phyloP scores from a whole-genome alignment of 495 filamentous ascomycete species.

The Aspergillus nidulans region DNA sequence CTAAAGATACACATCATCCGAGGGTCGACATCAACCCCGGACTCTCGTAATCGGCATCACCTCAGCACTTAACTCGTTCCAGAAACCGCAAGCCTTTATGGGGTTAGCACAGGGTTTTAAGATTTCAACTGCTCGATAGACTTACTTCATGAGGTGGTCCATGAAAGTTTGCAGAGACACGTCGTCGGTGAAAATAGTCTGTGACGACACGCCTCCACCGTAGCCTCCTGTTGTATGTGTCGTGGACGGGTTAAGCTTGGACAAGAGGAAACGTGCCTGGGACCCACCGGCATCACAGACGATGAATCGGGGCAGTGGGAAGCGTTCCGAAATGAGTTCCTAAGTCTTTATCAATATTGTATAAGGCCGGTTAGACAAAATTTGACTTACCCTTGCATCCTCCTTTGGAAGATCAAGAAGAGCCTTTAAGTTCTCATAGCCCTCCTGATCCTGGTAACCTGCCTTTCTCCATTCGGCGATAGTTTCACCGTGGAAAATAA shows the following conservation, averaged over 20 bases:
- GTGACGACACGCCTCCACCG: slow-evolving; percentile 85
- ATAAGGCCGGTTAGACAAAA: background rate
- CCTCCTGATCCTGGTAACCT: slow-evolving; percentile 96
- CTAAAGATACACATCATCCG: slow-evolving; percentile 49
- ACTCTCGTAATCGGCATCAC: slow-evolving; percentile 31
- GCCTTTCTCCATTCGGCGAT: slow-evolving; percentile 98
- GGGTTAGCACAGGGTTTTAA: slow-evolving; percentile 29
- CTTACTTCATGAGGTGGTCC: slow-evolving; percentile 99
- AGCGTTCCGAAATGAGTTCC: slow-evolving; percentile 96
- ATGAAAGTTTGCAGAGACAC: slow-evolving; percentile 98
- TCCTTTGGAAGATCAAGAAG: slow-evolving; percentile 95
- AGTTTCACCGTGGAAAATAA: slow-evolving; percentile 98
- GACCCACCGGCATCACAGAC: slow-evolving; percentile 98
- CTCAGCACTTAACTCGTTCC: slow-evolving; percentile 52
- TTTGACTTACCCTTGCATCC: slow-evolving; percentile 75
- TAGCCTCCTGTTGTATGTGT: slow-evolving; percentile 94
- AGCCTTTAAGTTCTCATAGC: slow-evolving; percentile 91
- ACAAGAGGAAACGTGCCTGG: slow-evolving; percentile 94
- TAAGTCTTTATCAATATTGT: slow-evolving; percentile 28
- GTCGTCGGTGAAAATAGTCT: slow-evolving; percentile 99
- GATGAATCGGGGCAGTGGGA: slow-evolving; percentile 97
- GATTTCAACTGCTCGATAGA: background rate
- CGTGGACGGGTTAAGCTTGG: slow-evolving; percentile 96
- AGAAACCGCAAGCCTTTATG: slow-evolving; percentile 55
- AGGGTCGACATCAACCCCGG: slow-evolving; percentile 33